Percentiles rank a stretch among this genome's conserved stretches.
These are phyloP conservation scores for Friedmanniomyces endolithicus DNA, from an alignment of 495 filamentous ascomycete genomes.

Conservation along the genomic window DNA sequence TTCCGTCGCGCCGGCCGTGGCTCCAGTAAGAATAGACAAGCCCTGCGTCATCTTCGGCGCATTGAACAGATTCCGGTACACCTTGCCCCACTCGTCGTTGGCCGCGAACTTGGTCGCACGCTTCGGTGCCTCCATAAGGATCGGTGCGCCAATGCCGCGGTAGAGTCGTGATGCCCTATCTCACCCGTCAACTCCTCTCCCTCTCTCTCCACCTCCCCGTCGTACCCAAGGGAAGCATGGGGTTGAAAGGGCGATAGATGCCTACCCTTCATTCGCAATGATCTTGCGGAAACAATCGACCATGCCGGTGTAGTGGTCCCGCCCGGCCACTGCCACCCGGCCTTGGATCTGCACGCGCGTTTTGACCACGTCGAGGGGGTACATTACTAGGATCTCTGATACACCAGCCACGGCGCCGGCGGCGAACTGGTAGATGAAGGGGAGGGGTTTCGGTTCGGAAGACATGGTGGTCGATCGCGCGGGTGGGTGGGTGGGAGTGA, in stretches of 20 bases:
- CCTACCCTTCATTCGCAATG: constrained; percentile 81
- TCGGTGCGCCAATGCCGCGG: constrained; percentile 88
- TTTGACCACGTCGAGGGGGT: constrained; percentile 96
- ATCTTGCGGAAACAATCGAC: constrained; percentile 96
- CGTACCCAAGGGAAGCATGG: not conserved
- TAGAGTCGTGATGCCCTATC: constrained; percentile 73
- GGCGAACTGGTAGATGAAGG: constrained; percentile 76
- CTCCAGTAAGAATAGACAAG: constrained; percentile 82
- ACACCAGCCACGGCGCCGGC: constrained; percentile 84
- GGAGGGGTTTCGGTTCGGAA: constrained; percentile 52
- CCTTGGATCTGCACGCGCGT: constrained; percentile 88
- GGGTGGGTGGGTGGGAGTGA: not conserved
- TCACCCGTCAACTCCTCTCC: not conserved
- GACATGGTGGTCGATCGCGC: constrained; percentile 42
- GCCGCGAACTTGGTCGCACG: constrained; percentile 97
- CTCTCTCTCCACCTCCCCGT: not conserved
- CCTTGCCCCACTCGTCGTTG: constrained; percentile 92
- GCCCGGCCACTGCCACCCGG: constrained; percentile 52
- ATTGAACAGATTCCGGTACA: constrained; percentile 77
- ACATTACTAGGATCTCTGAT: constrained; percentile 64
- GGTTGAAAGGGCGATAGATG: not conserved
- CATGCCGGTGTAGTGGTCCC: constrained; percentile 88
- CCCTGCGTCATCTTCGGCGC: constrained; percentile 76
- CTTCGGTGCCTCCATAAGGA: constrained; percentile 98
- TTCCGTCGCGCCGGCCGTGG: constrained; percentile 89